Evolutionary conservation across 257 asterid species (phyloP).

Genomic region (Handroanthus guayacan): DNA sequence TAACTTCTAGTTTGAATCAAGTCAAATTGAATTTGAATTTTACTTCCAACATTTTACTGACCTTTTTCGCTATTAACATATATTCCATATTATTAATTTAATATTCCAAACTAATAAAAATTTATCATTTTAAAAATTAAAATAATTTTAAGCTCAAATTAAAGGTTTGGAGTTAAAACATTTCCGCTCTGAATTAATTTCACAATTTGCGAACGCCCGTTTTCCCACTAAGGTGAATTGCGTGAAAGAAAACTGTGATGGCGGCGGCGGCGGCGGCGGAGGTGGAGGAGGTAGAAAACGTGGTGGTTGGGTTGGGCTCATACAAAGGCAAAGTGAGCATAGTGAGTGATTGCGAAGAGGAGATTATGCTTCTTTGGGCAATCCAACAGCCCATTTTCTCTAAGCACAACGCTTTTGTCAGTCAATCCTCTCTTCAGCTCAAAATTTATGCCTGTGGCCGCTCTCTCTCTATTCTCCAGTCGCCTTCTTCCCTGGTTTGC

Average conservation of each 20-base stretch:
- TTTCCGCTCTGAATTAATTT: too few species aligned
- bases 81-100: too few species aligned
- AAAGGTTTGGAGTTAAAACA: too few species aligned
- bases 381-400: conserved; percentile 84
- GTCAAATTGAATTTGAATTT: too few species aligned
- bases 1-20: too few species aligned
- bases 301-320: conserved; percentile 57
- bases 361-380: conserved; percentile 88
- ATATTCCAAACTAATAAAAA: too few species aligned
- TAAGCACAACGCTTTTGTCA: conserved; percentile 75
- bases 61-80: too few species aligned
- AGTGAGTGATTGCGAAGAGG: conserved; percentile 58
- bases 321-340: conserved; percentile 66
- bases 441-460: conserved; percentile 86
- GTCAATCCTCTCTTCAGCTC: conserved; percentile 75
- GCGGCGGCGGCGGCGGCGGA: conserved; percentile 39
- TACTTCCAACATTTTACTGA: too few species aligned
- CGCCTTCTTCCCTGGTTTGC: conserved; percentile 85
- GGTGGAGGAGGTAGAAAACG: conserved; percentile 45
- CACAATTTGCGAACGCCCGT: too few species aligned
- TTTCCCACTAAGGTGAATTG: too few species aligned
- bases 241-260: not conserved
- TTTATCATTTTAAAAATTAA: too few species aligned
- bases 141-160: too few species aligned
- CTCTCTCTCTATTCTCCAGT: conserved; percentile 75